Evolutionary conservation across 202 grass and related monocot genomes (phyloP), one percentile per base, ranked within the genome.

Genomic region (Hordeum pubiflorum): DNA sequence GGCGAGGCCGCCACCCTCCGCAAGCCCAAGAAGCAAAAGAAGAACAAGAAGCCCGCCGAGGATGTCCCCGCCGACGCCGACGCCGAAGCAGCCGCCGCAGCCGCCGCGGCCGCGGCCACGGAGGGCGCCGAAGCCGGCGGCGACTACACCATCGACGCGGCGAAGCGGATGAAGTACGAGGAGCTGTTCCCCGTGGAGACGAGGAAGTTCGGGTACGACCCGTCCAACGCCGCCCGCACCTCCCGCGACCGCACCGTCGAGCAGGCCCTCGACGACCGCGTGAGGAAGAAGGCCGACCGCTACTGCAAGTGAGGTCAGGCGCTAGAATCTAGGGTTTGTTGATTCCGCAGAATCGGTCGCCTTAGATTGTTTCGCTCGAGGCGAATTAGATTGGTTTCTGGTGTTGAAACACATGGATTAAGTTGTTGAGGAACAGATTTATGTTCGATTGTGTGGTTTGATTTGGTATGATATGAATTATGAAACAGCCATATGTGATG

Each of bases 161-260:
- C 92, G 68, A 98, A 98, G 92, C 87, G 79, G 85, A 91, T 95
- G 88, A 98, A 98, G 77, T 98, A 98, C 78, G 96, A 98, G 88
- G 96, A 98, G 69, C 54, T 98, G 7, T 98, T 98, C 77, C 96
- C 96, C 32, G 96, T 98, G 44, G 96, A 98, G 85, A 0, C 96
- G 26, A 93, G 84, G 86, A 98, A 93, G 83, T 98, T 93, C 75
- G 80, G 86, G 13, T 98, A 98, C 69, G 96, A 98, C 64, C 96
- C 92, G 2, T 80, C 83, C 56, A 98, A 98, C 84, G 88, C 90
- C 72, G 84, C 85, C 43, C 87, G 88, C 39, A 74, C 65, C 72
- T 78, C 81, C 54, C 86, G 86, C 65, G 85, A 57, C 77, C 89
- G 92, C 60, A 74, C 82, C 63, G 90, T 95, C 52, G 92, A 93